Conservation (phyloP, 2,329 filamentous ascomycete genomes). For the Neospermospora avenae region DNA sequence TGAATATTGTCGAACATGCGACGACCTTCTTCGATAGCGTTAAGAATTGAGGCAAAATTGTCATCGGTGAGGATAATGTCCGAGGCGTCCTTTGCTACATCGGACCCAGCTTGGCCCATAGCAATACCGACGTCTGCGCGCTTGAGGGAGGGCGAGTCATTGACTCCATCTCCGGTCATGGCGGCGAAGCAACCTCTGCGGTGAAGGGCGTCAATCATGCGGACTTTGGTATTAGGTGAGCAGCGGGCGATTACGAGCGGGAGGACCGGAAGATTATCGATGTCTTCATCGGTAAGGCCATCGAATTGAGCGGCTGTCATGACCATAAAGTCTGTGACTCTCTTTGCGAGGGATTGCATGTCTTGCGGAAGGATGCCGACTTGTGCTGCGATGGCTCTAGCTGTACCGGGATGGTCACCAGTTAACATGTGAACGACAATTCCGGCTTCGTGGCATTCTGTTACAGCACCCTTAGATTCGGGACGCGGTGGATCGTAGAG, state of each 20-base stretch:
- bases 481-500: conserved; percentile 57
- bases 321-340: conserved; percentile 66
- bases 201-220: conserved; percentile 86
- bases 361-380: conserved; percentile 72
- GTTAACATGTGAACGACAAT: conserved; percentile 79
- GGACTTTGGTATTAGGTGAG: conserved; percentile 80
- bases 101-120: conserved; percentile 57
- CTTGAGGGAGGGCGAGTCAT: conserved; percentile 51
- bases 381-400: conserved; percentile 72
- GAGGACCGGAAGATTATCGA: conserved; percentile 71
- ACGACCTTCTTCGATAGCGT: conserved; percentile 68
- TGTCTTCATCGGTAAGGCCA: conserved; percentile 68
- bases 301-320: conserved; percentile 79
- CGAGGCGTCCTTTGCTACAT: conserved; percentile 58
- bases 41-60: conserved; percentile 67
- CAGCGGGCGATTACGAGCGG: conserved; percentile 82
- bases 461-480: conserved; percentile 54
- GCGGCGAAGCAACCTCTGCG: conserved; percentile 65
- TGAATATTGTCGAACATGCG: conserved; percentile 77
- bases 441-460: conserved; percentile 62
- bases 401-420: conserved; percentile 76
- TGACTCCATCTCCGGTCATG: conserved; percentile 47
- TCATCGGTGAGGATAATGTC: conserved; percentile 68
- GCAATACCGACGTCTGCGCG: conserved; percentile 67
- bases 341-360: conserved; percentile 54